Conservation (phyloP, 2,329 filamentous ascomycete genomes). For the Arthroderma sp. region DNA sequence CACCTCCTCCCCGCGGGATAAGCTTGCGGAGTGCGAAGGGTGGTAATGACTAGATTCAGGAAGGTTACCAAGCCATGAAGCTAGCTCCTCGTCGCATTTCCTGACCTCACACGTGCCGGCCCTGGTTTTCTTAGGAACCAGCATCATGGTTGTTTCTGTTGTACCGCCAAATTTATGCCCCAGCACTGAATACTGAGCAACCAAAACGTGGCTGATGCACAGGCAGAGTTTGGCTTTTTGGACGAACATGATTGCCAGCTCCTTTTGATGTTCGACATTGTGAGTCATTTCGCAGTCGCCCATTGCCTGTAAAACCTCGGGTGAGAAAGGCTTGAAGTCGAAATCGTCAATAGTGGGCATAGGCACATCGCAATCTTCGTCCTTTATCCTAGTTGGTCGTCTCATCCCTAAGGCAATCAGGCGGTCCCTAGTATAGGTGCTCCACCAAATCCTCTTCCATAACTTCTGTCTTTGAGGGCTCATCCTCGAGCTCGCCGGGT, state of each 20-base stretch:
- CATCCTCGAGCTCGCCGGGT: conserved; percentile 68
- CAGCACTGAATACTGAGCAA: conserved; percentile 82
- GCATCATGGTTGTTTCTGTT: conserved; percentile 71
- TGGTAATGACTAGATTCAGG: conserved; percentile 59
- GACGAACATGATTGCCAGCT: conserved; percentile 79
- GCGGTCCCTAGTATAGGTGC: conserved; percentile 87
- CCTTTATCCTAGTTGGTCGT: conserved; percentile 79
- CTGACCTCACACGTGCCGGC: conserved; percentile 71
- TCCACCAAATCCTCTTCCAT: conserved; percentile 98
- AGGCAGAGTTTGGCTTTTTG: conserved; percentile 82
- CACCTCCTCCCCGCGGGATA: conserved; percentile 33
- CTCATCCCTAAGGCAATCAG: conserved; percentile 89
- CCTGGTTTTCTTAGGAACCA: conserved; percentile 76
- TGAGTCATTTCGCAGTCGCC: conserved; percentile 57
- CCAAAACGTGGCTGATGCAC: conserved; percentile 77
- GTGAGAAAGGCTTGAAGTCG: conserved; percentile 56
- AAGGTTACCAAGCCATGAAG: conserved; percentile 61
- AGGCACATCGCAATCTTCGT: conserved; percentile 84
- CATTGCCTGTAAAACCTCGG: conserved; percentile 55
- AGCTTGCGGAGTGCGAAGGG: conserved; percentile 46
- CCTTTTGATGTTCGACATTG: conserved; percentile 58
- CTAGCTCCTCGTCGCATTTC: conserved; percentile 64
- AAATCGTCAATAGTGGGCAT: conserved; percentile 80
- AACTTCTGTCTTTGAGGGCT: conserved; percentile 59
- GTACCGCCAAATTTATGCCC: conserved; percentile 61